These are phyloP conservation scores for Coniophora puteana DNA, from an alignment of 1,284 basidiomycete genomes.

Conservation along the genomic window DNA sequence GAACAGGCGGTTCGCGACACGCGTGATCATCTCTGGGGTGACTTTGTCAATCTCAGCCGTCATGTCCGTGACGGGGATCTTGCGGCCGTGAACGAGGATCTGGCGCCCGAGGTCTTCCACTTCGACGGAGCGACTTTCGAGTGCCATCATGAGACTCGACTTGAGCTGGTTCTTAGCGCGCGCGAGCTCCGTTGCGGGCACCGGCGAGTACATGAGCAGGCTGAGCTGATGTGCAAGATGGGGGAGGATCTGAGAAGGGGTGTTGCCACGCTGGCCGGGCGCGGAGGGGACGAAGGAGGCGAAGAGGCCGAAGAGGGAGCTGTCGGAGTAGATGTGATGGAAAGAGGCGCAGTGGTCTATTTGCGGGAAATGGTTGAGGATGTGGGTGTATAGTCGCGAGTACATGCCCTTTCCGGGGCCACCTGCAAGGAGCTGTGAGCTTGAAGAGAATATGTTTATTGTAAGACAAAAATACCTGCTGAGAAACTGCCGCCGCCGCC, in stretches of 20 bases:
- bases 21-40: slow-evolving; percentile 63
- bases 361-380: slow-evolving; percentile 92
- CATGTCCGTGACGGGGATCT: slow-evolving; percentile 90
- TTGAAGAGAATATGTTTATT: slow-evolving; percentile 13
- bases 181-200: slow-evolving; percentile 69
- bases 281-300: slow-evolving; percentile 82
- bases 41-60: slow-evolving; percentile 85
- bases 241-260: slow-evolving; percentile 71
- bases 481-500: slow-evolving; percentile 96
- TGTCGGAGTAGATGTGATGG: slow-evolving; percentile 97
- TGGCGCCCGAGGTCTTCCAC: slow-evolving; percentile 88
- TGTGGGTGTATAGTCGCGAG: slow-evolving; percentile 95
- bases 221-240: slow-evolving; percentile 86
- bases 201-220: slow-evolving; percentile 62
- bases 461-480: slow-evolving; percentile 47
- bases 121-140: slow-evolving; percentile 89
- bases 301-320: slow-evolving; percentile 91
- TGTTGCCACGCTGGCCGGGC: slow-evolving; percentile 54
- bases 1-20: slow-evolving; percentile 75
- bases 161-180: slow-evolving; percentile 97
- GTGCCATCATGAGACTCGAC: slow-evolving; percentile 91
- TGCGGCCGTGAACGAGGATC: slow-evolving; percentile 89
- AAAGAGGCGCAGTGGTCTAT: slow-evolving; percentile 98
- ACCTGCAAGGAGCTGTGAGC: slow-evolving; percentile 43
- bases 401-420: slow-evolving; percentile 99